Conservation (phyloP, 208 protist species). For the Trypanosoma vivax region DNA sequence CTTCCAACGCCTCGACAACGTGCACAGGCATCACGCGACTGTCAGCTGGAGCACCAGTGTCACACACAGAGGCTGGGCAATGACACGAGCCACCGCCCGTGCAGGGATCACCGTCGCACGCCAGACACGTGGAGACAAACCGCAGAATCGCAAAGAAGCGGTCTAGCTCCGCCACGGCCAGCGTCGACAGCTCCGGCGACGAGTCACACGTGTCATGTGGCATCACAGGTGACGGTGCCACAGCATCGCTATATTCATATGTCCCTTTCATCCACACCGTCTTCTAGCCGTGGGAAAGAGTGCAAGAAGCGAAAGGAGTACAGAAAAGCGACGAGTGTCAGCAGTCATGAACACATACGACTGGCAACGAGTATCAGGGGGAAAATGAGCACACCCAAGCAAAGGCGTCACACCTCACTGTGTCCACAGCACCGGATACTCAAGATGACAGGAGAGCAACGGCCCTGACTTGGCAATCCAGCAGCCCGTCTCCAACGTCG, state of each 20-base stretch:
- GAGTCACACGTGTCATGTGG: background rate
- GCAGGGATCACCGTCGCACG: background rate
- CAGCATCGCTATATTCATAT: no score
- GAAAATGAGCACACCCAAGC: background rate
- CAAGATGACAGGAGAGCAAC: slow-evolving; percentile 55
- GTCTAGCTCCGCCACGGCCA: slow-evolving; percentile 25
- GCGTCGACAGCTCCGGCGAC: background rate
- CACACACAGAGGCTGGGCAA: background rate
- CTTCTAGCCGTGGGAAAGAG: no score
- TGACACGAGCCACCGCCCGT: background rate
- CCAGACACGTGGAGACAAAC: slow-evolving; percentile 28
- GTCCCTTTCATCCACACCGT: no score
- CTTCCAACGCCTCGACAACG: slow-evolving; percentile 30
- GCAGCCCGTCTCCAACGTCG: slow-evolving; percentile 88
- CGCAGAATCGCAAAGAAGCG: slow-evolving; percentile 54
- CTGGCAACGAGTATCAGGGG: background rate
- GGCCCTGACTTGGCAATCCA: slow-evolving; percentile 88
- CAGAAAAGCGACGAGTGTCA: no score
- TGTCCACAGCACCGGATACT: slow-evolving; percentile 78
- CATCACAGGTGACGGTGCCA: no score
- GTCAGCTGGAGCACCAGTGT: background rate
- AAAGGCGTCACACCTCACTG: no score
- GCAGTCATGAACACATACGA: no score
- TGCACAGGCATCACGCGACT: background rate
- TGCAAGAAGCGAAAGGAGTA: background rate